These are phyloP conservation scores for Phymatotrichopsis omnivora DNA, from an alignment of 2,329 filamentous ascomycete genomes.

Conservation along the genomic window DNA sequence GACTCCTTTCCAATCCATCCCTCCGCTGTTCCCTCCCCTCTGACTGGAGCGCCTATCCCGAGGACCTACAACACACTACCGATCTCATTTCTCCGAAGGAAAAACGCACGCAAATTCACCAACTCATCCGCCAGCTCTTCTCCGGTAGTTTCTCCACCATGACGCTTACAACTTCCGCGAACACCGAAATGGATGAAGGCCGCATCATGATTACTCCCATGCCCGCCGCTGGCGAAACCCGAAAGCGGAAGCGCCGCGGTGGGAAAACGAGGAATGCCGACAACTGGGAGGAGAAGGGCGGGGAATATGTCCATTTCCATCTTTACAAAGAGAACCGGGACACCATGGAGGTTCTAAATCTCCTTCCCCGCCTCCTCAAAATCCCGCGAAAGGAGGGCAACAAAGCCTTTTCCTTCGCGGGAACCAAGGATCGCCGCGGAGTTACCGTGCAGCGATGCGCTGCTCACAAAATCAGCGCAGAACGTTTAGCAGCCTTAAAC, in stretches of 20 bases:
- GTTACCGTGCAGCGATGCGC: conserved; percentile 78
- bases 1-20: not conserved
- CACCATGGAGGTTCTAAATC: conserved; percentile 80
- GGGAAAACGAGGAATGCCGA: conserved; percentile 26
- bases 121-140: conserved; percentile 66
- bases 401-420: conserved; percentile 69
- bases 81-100: conserved; percentile 48
- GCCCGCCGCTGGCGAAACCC: conserved; percentile 32
- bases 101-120: conserved; percentile 41
- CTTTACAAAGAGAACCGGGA: conserved; percentile 96
- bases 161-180: no score
- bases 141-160: conserved; percentile 64
- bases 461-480: conserved; percentile 48
- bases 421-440: conserved; percentile 82
- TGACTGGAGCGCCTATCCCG: no score
- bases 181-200: conserved; percentile 51
- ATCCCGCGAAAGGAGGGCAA: conserved; percentile 39
- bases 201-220: conserved; percentile 48
- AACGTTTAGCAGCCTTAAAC: conserved; percentile 57
- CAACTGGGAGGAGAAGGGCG: conserved; percentile 35
- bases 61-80: conserved; percentile 32
- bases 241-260: conserved; percentile 33
- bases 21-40: no score
- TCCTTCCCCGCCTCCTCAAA: conserved; percentile 63
- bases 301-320: conserved; percentile 79